A percentile compares a stretch with the other conserved stretches of the same genome.
phyloP scores from a whole-genome alignment of 805 yeast species.

The Danielia oregonensis region DNA sequence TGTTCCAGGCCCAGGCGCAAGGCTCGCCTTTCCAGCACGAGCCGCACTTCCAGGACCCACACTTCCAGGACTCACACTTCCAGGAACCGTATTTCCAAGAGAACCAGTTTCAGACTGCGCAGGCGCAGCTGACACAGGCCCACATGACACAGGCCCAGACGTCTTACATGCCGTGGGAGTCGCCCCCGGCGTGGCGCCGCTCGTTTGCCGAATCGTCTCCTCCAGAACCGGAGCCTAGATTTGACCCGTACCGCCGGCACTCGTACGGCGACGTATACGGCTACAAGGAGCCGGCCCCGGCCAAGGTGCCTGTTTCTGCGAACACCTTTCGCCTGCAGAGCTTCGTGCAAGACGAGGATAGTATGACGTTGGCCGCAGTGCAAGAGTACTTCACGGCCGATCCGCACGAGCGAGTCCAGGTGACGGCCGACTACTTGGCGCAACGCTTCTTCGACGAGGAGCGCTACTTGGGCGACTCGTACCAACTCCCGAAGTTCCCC shows the following conservation, averaged over 20 bases:
- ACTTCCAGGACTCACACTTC: no score
- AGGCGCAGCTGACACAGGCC: no score
- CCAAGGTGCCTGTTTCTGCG: neutral
- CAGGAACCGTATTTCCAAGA: no score
- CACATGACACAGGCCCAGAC: no score
- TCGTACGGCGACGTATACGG: constrained; percentile 6
- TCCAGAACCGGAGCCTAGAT: neutral
- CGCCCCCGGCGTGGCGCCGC: neutral
- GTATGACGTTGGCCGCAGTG: constrained; percentile 10
- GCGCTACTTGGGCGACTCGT: constrained; percentile 24
- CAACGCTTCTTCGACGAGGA: constrained; percentile 29
- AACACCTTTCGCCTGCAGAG: no score
- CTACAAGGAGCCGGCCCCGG: neutral
- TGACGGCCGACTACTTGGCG: constrained; percentile 25
- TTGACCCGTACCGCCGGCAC: constrained; percentile 3
- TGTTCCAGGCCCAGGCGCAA: no score
- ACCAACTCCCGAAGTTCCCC: constrained; percentile 36
- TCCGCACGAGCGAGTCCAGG: constrained; percentile 37
- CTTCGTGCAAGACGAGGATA: constrained; percentile 1
- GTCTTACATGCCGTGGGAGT: neutral
- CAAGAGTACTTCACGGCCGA: constrained; percentile 35
- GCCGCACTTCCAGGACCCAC: no score
- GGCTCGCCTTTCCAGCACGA: no score
- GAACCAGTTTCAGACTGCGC: no score
- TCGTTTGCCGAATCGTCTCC: neutral